A percentile compares a stretch with the other conserved stretches of the same genome.
Conservation (phyloP, 2,329 filamentous ascomycete species). For the Blastomyces percursus region DNA sequence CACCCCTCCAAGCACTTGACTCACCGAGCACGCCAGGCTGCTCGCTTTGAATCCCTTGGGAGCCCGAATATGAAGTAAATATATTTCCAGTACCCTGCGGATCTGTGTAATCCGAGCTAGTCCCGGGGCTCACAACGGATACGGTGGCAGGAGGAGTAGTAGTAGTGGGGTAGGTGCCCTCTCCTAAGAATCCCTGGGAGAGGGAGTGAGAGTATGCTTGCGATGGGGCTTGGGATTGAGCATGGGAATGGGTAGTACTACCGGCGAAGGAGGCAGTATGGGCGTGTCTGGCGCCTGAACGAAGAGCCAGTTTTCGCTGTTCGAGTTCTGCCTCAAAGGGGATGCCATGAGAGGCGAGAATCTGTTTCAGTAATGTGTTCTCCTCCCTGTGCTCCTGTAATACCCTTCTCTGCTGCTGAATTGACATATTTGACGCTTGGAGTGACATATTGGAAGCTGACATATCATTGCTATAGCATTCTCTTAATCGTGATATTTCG, state of each 20-base stretch:
- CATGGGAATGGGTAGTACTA: conserved; percentile 29
- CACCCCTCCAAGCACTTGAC: conserved; percentile 18
- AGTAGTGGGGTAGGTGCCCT: conserved; percentile 23
- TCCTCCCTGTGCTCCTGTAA: conserved; percentile 66
- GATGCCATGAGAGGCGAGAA: conserved; percentile 50
- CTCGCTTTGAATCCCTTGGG: conserved; percentile 12
- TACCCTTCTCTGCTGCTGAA: conserved; percentile 59
- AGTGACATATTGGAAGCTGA: conserved; percentile 40
- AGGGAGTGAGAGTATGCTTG: background rate
- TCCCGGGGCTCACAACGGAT: conserved; percentile 24
- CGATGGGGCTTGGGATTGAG: conserved; percentile 11
- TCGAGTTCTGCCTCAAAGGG: conserved; percentile 41
- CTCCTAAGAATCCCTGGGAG: conserved; percentile 14
- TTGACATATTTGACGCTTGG: conserved; percentile 34
- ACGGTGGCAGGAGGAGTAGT: conserved; percentile 23
- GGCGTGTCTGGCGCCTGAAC: conserved; percentile 12
- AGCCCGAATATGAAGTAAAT: conserved; percentile 21
- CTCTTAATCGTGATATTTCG: conserved; percentile 79
- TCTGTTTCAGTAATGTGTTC: conserved; percentile 61
- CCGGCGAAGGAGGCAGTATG: conserved; percentile 34
- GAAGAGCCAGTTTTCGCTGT: conserved; percentile 26
- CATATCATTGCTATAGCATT: conserved; percentile 57
- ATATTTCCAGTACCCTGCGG: conserved; percentile 15
- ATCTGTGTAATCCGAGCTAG: conserved; percentile 13
- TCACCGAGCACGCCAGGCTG: conserved; percentile 2